A percentile compares a stretch with the other conserved stretches of the same genome.
These are phyloP conservation scores for Candida pseudofarinosa DNA, from an alignment of 805 yeast genomes.

Conservation along the genomic window DNA sequence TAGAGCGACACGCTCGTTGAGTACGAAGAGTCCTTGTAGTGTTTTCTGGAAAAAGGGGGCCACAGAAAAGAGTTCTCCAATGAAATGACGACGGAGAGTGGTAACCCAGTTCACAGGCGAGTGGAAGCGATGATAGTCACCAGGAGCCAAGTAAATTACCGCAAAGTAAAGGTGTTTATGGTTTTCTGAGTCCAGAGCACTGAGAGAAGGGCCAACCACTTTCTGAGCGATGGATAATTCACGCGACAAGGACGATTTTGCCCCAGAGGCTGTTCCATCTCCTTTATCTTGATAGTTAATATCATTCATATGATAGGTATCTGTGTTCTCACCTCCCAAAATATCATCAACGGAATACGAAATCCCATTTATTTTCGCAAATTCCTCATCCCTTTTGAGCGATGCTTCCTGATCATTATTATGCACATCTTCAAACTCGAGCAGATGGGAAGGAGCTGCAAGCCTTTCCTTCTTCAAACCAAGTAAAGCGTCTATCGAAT, in stretches of 20 bases:
- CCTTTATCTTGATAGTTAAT: slow-evolving; percentile 60
- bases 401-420: slow-evolving; percentile 38
- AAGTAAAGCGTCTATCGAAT: slow-evolving; percentile 80
- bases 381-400: slow-evolving; percentile 58
- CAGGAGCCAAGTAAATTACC: slow-evolving; percentile 95
- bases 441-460: slow-evolving; percentile 54
- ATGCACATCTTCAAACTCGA: slow-evolving; percentile 36
- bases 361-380: slow-evolving; percentile 76
- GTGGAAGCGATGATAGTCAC: slow-evolving; percentile 96
- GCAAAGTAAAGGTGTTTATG: slow-evolving; percentile 73
- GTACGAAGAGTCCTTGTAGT: slow-evolving; percentile 77
- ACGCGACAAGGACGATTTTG: slow-evolving; percentile 28
- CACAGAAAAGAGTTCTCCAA: slow-evolving; percentile 92
- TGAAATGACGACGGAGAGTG: slow-evolving; percentile 87
- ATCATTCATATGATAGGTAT: slow-evolving; percentile 42
- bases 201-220: slow-evolving; percentile 31
- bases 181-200: slow-evolving; percentile 23
- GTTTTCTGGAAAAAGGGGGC: slow-evolving; percentile 94
- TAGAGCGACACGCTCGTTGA: slow-evolving; percentile 93
- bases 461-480: slow-evolving; percentile 53
- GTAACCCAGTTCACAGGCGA: slow-evolving; percentile 97
- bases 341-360: slow-evolving; percentile 66
- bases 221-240: slow-evolving; percentile 40
- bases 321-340: slow-evolving; percentile 49
- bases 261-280: slow-evolving; percentile 48